Evolutionary conservation across 208 protist genomes (phyloP).

Genomic region (Leishmania arabica): DNA sequence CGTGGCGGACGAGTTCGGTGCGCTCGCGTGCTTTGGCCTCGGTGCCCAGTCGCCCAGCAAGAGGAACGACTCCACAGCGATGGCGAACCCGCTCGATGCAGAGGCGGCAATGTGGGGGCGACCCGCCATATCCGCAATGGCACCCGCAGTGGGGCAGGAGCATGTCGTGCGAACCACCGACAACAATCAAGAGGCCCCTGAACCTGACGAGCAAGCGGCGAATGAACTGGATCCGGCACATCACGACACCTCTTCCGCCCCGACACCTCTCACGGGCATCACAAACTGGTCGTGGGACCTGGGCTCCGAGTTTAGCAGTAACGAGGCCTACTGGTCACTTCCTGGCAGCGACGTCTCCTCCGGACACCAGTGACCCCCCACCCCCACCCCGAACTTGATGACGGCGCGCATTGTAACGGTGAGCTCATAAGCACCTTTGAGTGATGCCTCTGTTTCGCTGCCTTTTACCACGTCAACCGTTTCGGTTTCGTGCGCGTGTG

Average conservation of each 20-base stretch:
- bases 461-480: too few species aligned
- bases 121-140: not conserved
- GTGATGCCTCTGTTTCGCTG: not conserved
- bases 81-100: constrained; percentile 19
- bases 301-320: constrained; percentile 21
- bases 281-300: constrained; percentile 13
- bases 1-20: constrained; percentile 40
- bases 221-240: not conserved
- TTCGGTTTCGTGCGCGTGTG: not conserved
- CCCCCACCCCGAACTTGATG: not conserved
- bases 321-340: constrained; percentile 12
- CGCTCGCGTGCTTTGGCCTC: constrained; percentile 39
- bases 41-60: constrained; percentile 13
- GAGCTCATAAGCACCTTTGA: not conserved
- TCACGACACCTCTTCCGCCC: not conserved
- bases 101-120: constrained; percentile 10
- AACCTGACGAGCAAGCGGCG: not conserved
- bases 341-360: constrained; percentile 6
- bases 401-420: not conserved
- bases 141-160: constrained; percentile 1
- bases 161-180: not conserved
- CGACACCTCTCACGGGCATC: constrained; percentile 1
- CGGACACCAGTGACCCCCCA: not conserved
- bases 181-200: not conserved
- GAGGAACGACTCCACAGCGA: not conserved